Evolutionary conservation across 2,329 filamentous ascomycete species (phyloP).

Genomic region (Colletotrichum cereale): DNA sequence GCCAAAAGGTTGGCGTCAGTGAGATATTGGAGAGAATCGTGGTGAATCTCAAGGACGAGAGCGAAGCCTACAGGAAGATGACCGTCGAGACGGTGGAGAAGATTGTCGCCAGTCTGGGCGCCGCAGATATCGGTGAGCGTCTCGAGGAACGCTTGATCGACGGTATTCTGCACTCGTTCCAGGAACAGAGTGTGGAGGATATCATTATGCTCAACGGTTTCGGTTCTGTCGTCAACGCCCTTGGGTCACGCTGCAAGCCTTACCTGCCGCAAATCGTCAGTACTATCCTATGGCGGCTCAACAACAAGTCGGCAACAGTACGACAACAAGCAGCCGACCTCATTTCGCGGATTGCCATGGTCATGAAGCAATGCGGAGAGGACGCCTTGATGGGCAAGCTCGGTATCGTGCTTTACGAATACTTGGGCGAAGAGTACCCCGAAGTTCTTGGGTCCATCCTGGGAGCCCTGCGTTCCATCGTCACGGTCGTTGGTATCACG

Average conservation of each 20-base stretch:
- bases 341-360: constrained; percentile 96
- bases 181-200: constrained; percentile 97
- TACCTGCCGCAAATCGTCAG: constrained; percentile 97
- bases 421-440: constrained; percentile 97
- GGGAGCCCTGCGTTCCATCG: constrained; percentile 93
- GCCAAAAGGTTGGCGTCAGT: constrained; percentile 96
- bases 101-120: constrained; percentile 90
- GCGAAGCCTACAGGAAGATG: constrained; percentile 98
- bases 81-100: constrained; percentile 98
- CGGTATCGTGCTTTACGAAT: constrained; percentile 95
- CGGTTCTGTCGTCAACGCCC: constrained; percentile 94
- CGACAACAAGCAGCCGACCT: constrained; percentile 97
- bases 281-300: constrained; percentile 94
- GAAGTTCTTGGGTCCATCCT: constrained; percentile 97
- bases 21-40: constrained; percentile 96
- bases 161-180: constrained; percentile 95
- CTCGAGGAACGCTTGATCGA: constrained; percentile 95
- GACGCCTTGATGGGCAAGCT: constrained; percentile 96
- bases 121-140: constrained; percentile 92
- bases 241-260: constrained; percentile 93
- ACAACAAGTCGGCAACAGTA: constrained; percentile 98
- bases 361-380: constrained; percentile 99
- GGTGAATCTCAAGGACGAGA: constrained; percentile 97
- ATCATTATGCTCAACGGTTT: constrained; percentile 97
- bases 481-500: constrained; percentile 96